Base-by-base conservation (phyloP, 306 rosid genomes). In the Pachyrhizus erosus region DNA sequence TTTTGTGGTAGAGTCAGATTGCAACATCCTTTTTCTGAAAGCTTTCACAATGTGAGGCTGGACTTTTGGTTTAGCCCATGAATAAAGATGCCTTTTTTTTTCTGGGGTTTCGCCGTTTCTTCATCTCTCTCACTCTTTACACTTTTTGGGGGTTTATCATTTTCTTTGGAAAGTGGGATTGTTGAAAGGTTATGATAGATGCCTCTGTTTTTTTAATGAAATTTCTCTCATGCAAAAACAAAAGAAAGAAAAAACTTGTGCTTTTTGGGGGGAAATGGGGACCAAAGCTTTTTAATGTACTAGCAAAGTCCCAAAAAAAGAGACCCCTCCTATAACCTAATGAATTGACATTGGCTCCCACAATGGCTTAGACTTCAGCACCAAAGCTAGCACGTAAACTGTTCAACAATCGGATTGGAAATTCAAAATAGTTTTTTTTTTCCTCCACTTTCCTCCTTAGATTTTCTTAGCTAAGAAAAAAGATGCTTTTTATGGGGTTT, bases 1-100 rank as follows among this genome's bases (percentile, higher is more conserved):
- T 78, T 73, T 87, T 73, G 60, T 42, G 76, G 75, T 51, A 51
- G 75, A 80, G 75, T 60, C 87, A 80, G 82, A 80, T 77, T 77
- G 78, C 65, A 71, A 57, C 21, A 71, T 49, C 73, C 54, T 77
- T 40, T 81, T 82, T 18, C 84, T 82, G 68, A 73, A 66, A 51
- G 39, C 60, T 76, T 70, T 61, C 54, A 80, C 75, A 64, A 15
- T 80, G 52, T 61, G 48, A 85, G 45, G 57, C 65, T 42, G 48
- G 51, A 61, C 29, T 87, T 84, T 78, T 73, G 18, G 80, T 69
- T 24, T 79, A 70, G 83, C 80, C 83, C 29, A 76, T 58, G 49
- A 70, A 42, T 78, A 83, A 80, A 45, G 73, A 46, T 20, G 71
- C 61, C 37, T 39, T 70, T 65, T 71, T 51, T 57, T 57, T 42